Evolutionary conservation across 257 asterid species (phyloP).

Genomic region (Salvia splendens): DNA sequence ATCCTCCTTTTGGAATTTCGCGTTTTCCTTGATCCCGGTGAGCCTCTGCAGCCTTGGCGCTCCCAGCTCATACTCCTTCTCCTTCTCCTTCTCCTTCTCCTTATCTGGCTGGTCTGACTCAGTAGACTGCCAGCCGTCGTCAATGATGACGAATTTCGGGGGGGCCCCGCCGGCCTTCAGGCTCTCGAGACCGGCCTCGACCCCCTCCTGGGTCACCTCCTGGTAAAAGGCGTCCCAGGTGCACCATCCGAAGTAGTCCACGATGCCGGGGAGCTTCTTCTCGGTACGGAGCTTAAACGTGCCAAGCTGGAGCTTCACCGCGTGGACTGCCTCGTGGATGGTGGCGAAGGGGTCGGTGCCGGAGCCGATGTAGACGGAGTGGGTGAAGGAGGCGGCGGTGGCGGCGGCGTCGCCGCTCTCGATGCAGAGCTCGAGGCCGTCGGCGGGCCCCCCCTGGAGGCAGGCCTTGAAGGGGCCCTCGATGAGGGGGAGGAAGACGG

Average conservation of each 20-base stretch:
- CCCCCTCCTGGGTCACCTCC: slow-evolving; percentile 81
- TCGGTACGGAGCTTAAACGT: slow-evolving; percentile 60
- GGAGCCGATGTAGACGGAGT: slow-evolving; percentile 57
- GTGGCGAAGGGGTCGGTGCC: slow-evolving; percentile 68
- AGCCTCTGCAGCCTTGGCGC: slow-evolving; percentile 50
- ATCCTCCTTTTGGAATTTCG: slow-evolving; percentile 60
- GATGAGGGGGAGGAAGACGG: slow-evolving; percentile 67
- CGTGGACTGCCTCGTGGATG: slow-evolving; percentile 58
- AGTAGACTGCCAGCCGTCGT: slow-evolving; percentile 87
- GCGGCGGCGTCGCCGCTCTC: slow-evolving; percentile 68
- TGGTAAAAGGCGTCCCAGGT: slow-evolving; percentile 94
- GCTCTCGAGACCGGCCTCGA: slow-evolving; percentile 67
- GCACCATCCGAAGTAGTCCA: slow-evolving; percentile 88
- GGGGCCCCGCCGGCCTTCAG: slow-evolving; percentile 71
- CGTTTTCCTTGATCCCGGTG: slow-evolving; percentile 69
- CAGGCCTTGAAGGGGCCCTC: slow-evolving; percentile 76
- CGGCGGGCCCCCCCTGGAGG: slow-evolving; percentile 64
- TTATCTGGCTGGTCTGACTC: slow-evolving; percentile 38
- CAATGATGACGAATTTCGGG: slow-evolving; percentile 75
- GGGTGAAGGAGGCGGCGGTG: slow-evolving; percentile 44
- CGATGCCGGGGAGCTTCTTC: slow-evolving; percentile 71
- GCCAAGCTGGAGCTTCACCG: slow-evolving; percentile 59
- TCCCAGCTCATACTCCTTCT: slow-evolving; percentile 38
- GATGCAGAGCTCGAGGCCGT: slow-evolving; percentile 64
- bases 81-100: slow-evolving; percentile 27